A percentile compares a stretch with the other conserved stretches of the same genome.
Conservation (phyloP, 1,284 basidiomycete genomes). For the Ganoderma resinaceum region DNA sequence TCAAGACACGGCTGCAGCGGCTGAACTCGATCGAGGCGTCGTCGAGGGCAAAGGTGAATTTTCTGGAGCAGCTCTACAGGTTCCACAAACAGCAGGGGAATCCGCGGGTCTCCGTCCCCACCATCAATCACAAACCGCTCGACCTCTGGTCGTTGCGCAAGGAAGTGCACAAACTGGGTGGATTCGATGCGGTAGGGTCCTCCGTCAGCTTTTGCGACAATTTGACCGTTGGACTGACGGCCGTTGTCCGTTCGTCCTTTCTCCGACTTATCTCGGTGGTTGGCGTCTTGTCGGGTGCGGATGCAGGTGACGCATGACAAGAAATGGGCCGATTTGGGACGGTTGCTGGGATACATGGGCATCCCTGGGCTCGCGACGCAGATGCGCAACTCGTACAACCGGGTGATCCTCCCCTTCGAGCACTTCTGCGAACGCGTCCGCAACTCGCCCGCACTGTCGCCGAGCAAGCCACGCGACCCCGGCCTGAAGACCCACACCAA, state of each 20-base stretch:
- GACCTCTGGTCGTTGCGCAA: slow-evolving; percentile 94
- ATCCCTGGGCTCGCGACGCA: slow-evolving; percentile 86
- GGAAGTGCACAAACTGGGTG: slow-evolving; percentile 89
- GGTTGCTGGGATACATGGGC: slow-evolving; percentile 81
- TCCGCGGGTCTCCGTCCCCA: slow-evolving; percentile 86
- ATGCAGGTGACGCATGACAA: slow-evolving; percentile 76
- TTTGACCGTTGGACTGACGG: slow-evolving; percentile 18
- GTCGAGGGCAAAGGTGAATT: slow-evolving; percentile 96
- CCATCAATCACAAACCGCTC: slow-evolving; percentile 90
- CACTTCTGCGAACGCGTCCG: slow-evolving; percentile 84
- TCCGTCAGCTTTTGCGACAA: slow-evolving; percentile 1
- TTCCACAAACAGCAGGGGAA: slow-evolving; percentile 93
- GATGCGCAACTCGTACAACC: slow-evolving; percentile 89
- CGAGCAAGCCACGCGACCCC: slow-evolving; percentile 42
- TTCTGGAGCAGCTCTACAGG: slow-evolving; percentile 94
- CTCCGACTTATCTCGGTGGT: slow-evolving; percentile 16
- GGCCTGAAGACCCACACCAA: slow-evolving; percentile 52
- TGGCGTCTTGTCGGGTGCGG: slow-evolving; percentile 28
- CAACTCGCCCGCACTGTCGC: slow-evolving; percentile 61
- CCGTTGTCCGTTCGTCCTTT: slow-evolving; percentile 5
- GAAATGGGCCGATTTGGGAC: slow-evolving; percentile 89
- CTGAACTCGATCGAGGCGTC: slow-evolving; percentile 98
- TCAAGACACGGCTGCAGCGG: slow-evolving; percentile 94
- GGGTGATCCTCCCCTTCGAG: slow-evolving; percentile 95
- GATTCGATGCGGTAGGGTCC: slow-evolving; percentile 76